Percentiles rank a stretch among this genome's conserved stretches.
phyloP scores from a whole-genome alignment of 139 green algal genomes.

The Pedinophyceae sp. region DNA sequence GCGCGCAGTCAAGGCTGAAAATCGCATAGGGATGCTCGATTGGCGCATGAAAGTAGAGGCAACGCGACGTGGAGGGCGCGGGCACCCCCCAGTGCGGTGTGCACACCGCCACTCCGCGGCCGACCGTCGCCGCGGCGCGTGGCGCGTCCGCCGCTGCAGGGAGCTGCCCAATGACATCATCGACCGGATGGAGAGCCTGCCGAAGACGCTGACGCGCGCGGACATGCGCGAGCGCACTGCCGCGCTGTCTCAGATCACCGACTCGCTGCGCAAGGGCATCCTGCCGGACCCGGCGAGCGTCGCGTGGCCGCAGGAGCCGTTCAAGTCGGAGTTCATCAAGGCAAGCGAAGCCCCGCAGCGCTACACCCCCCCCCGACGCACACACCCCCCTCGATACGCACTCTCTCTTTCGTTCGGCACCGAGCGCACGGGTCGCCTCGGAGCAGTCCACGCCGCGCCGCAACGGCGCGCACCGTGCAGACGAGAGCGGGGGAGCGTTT shows the following conservation, averaged over 20 bases:
- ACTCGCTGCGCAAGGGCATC: conserved; percentile 10
- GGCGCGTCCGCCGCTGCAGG: too few relatives aligned
- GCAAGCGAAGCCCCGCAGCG: not conserved
- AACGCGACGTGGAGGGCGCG: too few relatives aligned
- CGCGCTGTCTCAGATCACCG: conserved; percentile 16
- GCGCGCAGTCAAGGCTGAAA: too few relatives aligned
- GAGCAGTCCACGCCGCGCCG: not conserved
- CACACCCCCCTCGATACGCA: not conserved
- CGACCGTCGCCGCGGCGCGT: too few relatives aligned
- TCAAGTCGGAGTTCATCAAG: conserved; percentile 52
- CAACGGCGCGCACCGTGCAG: not conserved
- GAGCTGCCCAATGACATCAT: conserved; percentile 39
- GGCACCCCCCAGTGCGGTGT: too few relatives aligned
- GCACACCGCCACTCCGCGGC: too few relatives aligned
- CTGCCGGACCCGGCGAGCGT: conserved; percentile 36
- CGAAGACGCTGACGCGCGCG: conserved; percentile 34
- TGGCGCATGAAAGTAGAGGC: too few relatives aligned
- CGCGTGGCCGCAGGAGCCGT: conserved; percentile 60
- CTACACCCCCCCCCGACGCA: not conserved
- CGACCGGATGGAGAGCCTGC: conserved; percentile 43
- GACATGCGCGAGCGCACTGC: conserved; percentile 28
- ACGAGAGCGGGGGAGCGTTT: not conserved
- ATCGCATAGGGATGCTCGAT: too few relatives aligned
- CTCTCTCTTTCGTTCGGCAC: too few relatives aligned
- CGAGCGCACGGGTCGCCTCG: not conserved